phyloP scores from a whole-genome alignment of 805 yeast species.

The Saitoella complicata region DNA sequence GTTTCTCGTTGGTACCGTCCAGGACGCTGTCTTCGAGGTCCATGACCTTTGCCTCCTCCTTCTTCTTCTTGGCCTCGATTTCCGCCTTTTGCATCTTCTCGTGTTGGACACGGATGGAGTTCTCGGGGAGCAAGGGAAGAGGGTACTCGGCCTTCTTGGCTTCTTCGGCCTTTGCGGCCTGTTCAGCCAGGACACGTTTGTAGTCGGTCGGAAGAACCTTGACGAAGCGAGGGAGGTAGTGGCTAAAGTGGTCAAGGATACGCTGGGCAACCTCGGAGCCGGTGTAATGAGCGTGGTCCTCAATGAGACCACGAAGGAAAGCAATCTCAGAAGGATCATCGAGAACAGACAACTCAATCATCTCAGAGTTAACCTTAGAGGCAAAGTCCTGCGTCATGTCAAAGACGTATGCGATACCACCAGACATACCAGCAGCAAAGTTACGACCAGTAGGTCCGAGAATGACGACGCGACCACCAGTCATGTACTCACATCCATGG shows the following conservation, averaged over 20 bases:
- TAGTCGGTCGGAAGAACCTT: constrained; percentile 76
- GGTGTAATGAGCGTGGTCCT: constrained; percentile 91
- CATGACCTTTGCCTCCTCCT: constrained; percentile 62
- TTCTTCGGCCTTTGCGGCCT: constrained; percentile 46
- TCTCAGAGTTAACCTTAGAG: constrained; percentile 55
- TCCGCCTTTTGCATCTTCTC: constrained; percentile 51
- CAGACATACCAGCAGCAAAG: constrained; percentile 97
- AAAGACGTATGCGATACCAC: constrained; percentile 95
- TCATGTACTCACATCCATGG: constrained; percentile 98
- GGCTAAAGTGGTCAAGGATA: constrained; percentile 71
- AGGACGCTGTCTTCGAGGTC: constrained; percentile 81
- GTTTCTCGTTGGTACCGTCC: constrained; percentile 49
- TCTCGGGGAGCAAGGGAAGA: constrained; percentile 3
- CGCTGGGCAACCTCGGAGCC: constrained; percentile 77
- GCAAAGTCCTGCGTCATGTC: constrained; percentile 85
- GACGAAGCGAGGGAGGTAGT: constrained; percentile 74
- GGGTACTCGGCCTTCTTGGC: constrained; percentile 35
- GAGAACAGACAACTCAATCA: constrained; percentile 63
- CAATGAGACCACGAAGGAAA: constrained; percentile 77
- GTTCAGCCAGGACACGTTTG: constrained; percentile 71
- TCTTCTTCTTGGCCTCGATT: constrained; percentile 55
- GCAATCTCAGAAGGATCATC: constrained; percentile 87
- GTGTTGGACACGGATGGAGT: background rate
- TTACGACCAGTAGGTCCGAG: constrained; percentile 83
- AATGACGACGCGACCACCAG: constrained; percentile 95